Evolutionary conservation across 1,284 basidiomycete genomes (phyloP).

Genomic region (Clitocybe nebularis): DNA sequence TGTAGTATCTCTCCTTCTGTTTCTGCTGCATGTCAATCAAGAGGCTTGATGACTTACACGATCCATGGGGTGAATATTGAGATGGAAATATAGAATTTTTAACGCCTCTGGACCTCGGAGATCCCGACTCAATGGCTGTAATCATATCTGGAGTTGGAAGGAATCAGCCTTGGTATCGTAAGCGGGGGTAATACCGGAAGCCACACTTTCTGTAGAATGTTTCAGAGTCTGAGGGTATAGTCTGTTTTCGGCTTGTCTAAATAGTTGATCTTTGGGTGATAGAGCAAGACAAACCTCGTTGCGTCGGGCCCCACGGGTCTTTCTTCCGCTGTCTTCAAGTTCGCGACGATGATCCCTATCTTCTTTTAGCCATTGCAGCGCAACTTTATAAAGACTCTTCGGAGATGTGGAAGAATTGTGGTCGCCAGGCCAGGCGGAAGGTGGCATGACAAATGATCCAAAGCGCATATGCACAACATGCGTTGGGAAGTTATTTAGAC

Average conservation of each 20-base stretch:
- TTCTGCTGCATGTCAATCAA: too few relatives aligned
- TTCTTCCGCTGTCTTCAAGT: conserved; percentile 58
- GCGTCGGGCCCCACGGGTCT: conserved; percentile 65
- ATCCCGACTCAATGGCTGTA: conserved; percentile 48
- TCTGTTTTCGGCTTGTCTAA: conserved; percentile 25
- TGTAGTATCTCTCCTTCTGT: too few relatives aligned
- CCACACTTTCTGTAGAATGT: conserved; percentile 86
- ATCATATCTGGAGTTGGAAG: conserved; percentile 52
- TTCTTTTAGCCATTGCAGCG: conserved; percentile 81
- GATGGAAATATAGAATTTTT: conserved; percentile 11
- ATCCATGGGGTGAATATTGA: conserved; percentile 3
- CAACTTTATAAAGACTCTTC: conserved; percentile 63
- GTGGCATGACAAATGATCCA: conserved; percentile 65
- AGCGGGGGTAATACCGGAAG: not conserved
- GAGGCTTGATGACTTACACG: too few relatives aligned
- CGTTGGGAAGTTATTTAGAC: conserved; percentile 82
- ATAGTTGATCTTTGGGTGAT: conserved; percentile 3
- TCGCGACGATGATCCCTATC: conserved; percentile 66
- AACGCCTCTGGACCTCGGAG: conserved; percentile 3
- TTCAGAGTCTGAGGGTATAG: conserved; percentile 74
- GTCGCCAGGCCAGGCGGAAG: conserved; percentile 63
- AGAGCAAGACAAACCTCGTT: conserved; percentile 45
- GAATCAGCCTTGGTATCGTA: conserved; percentile 2
- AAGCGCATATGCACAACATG: conserved; percentile 88
- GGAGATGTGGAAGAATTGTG: conserved; percentile 16